Evolutionary conservation across 129 eudicot species (phyloP), one percentile per base, ranked within the genome.

Genomic region (Flaveria sonorensis): DNA sequence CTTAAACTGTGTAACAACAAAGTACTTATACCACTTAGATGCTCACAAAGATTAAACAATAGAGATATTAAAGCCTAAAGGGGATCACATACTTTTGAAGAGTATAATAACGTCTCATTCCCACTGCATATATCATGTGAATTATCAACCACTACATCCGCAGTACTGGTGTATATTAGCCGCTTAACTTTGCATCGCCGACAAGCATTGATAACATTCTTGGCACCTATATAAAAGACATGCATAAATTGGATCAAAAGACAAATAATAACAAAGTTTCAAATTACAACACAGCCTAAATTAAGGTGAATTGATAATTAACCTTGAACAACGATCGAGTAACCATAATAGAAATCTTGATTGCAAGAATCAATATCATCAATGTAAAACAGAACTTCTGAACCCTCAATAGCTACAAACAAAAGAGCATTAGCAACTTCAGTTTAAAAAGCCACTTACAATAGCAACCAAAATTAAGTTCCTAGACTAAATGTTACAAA

Each of bases 241-340:
- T 66, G 36, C 36, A 30, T 30, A 30, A 12, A 47, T 8, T 24
- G 16, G 68, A 60, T 55, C 2, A 52, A 63, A 50, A 43, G 9
- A 69, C 11, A 6, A 46, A 55, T 30, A 45, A 26, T 16, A 72
- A 42, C 23, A 73, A 21, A 45, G 73, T 26, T 47, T 74, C 14
- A 16, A 36, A 81, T 42, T 43, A 68, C 52, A 72, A 84, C 24
- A 73, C 50, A 70, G 15, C 36, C 21, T 36, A 3, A 20, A 43
- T n/a, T 24, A 19, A 42, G 36, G 69, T 68, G 74, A 62, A 21
- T 36, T 70, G 63, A 67, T 63, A 65, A 68, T 62, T 72, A 76
- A 92, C 98, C 96, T 92, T 88, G 96, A 89, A 92, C 96, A 74
- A 92, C 85, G 36, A 83, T 62, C 16, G 82, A 83, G 85, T 92